These are phyloP conservation scores for Sporobolus alterniflorus DNA, from an alignment of 202 grass and related monocot genomes.

Conservation along the genomic window DNA sequence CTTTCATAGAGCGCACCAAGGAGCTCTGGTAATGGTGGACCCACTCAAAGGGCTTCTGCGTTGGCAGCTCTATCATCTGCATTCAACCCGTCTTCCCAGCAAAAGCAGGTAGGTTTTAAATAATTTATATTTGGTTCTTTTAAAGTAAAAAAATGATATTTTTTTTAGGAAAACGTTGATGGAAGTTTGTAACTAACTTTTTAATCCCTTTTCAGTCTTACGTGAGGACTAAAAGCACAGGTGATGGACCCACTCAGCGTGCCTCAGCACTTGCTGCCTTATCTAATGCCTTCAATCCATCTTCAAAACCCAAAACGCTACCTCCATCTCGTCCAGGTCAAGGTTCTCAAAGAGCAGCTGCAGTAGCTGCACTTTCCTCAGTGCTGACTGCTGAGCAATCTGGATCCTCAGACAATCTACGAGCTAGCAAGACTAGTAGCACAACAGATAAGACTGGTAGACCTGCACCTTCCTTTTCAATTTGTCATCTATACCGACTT, in stretches of 20 bases:
- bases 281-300: constrained; percentile 82
- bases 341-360: constrained; percentile 97
- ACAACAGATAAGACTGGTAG: constrained; percentile 53
- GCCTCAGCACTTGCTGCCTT: constrained; percentile 89
- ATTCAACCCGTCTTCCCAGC: constrained; percentile 81
- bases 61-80: constrained; percentile 86
- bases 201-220: constrained; percentile 51
- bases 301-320: constrained; percentile 66
- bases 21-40: constrained; percentile 71
- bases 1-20: constrained; percentile 57
- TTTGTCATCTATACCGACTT: constrained; percentile 11
- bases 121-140: not conserved
- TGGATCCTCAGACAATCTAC: constrained; percentile 67
- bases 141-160: not conserved
- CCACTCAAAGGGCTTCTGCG: constrained; percentile 87
- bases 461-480: not conserved
- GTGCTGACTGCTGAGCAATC: constrained; percentile 89
- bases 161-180: constrained; percentile 4
- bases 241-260: constrained; percentile 77
- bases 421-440: constrained; percentile 60
- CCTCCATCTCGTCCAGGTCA: constrained; percentile 58
- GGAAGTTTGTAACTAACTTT: constrained; percentile 15
- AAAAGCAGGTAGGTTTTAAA: constrained; percentile 49
- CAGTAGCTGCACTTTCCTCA: constrained; percentile 84
- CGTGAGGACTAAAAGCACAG: constrained; percentile 59